Evolutionary conservation across 495 filamentous ascomycete genomes (phyloP).

Genomic region (Aspergillus cavernicola): DNA sequence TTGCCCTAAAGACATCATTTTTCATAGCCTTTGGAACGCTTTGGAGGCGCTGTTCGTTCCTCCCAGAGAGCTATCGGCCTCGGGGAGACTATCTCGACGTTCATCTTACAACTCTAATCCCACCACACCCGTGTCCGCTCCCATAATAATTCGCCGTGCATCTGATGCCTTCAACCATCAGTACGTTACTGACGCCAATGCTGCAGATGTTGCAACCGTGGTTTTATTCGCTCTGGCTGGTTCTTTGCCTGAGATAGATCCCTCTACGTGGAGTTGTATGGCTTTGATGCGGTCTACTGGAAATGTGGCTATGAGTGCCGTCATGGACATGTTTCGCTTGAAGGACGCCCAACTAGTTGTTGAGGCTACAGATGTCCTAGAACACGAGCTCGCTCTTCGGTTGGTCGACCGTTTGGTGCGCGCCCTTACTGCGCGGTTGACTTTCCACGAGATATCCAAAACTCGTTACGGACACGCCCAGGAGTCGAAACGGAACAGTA

Average conservation of each 20-base stretch:
- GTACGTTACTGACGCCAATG: constrained; percentile 50
- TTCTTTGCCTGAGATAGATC: constrained; percentile 42
- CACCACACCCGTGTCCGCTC: constrained; percentile 17
- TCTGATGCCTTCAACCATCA: constrained; percentile 29
- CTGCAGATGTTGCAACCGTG: constrained; percentile 54
- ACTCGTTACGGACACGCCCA: constrained; percentile 34
- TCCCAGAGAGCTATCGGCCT: constrained; percentile 50
- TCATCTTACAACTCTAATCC: constrained; percentile 35
- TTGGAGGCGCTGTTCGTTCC: constrained; percentile 64
- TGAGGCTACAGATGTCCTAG: constrained; percentile 50
- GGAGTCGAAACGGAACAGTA: constrained; percentile 28
- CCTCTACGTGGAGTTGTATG: constrained; percentile 48
- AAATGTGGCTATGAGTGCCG: constrained; percentile 44
- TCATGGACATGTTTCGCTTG: constrained; percentile 34
- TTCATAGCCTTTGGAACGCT: constrained; percentile 75
- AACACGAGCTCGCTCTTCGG: constrained; percentile 57
- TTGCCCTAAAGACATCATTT: constrained; percentile 53
- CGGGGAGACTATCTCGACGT: constrained; percentile 32
- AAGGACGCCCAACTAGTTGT: constrained; percentile 29
- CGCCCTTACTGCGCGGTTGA: constrained; percentile 49
- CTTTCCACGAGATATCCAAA: constrained; percentile 51
- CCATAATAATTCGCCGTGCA: constrained; percentile 26
- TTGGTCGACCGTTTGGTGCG: constrained; percentile 52
- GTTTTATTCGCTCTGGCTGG: constrained; percentile 55
- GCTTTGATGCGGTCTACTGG: constrained; percentile 51